A percentile compares a stretch with the other conserved stretches of the same genome.
Evolutionary conservation across 164 flowering plant species (phyloP).

Genomic region (Warburgia ugandensis): DNA sequence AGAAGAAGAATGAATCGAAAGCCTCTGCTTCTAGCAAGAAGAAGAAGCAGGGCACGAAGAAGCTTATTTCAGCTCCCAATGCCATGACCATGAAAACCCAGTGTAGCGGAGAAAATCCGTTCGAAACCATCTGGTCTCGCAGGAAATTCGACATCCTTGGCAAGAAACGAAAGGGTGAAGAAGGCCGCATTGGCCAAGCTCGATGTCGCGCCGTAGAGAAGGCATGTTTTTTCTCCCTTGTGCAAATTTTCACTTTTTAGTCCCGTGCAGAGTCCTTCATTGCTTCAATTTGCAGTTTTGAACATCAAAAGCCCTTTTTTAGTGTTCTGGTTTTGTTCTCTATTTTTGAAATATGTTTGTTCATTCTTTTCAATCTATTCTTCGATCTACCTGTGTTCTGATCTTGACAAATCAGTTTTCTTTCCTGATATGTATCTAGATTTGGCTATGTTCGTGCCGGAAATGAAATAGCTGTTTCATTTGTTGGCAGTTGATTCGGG

Average conservation of each 20-base stretch:
- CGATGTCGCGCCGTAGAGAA: slow-evolving; percentile 74
- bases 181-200: slow-evolving; percentile 69
- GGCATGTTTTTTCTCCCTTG: slow-evolving; percentile 23
- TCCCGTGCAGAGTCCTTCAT: too few species aligned
- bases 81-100: slow-evolving; percentile 47
- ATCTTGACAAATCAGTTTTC: background rate
- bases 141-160: slow-evolving; percentile 83
- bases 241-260: too few species aligned
- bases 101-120: slow-evolving; percentile 44
- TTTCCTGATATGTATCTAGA: background rate
- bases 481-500: too few species aligned
- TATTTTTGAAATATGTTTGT: too few species aligned
- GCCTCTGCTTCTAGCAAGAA: slow-evolving; percentile 14
- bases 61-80: slow-evolving; percentile 32
- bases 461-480: too few species aligned
- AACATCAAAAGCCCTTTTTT: too few species aligned
- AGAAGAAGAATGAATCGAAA: slow-evolving; percentile 15
- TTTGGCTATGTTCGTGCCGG: background rate
- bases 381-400: too few species aligned
- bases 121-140: slow-evolving; percentile 87
- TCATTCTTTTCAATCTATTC: too few species aligned
- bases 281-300: too few species aligned
- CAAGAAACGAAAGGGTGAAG: slow-evolving; percentile 87
- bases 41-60: slow-evolving; percentile 32
- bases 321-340: too few species aligned